Evolutionary conservation across 345 rosid species (phyloP).

Genomic region (Diplotaxis tenuifolia): DNA sequence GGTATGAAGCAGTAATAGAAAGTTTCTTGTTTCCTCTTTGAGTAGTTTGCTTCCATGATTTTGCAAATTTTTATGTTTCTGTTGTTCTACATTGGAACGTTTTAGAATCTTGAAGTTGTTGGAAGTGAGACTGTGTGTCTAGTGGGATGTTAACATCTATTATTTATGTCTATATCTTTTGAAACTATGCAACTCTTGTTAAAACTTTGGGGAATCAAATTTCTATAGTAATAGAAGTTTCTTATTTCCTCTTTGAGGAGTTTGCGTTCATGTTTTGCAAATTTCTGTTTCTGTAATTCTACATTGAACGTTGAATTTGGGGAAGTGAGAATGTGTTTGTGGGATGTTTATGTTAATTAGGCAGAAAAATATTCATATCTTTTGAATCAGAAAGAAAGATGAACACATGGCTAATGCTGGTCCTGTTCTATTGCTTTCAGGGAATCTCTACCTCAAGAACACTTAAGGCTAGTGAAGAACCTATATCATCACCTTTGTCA

Average conservation of each 20-base stretch:
- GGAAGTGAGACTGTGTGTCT: neutral
- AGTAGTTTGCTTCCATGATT: neutral
- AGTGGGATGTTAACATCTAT: neutral
- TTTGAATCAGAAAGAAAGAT: too few relatives aligned
- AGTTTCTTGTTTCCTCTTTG: neutral
- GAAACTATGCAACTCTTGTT: neutral
- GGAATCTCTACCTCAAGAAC: conserved; percentile 71
- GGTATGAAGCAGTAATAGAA: too few relatives aligned
- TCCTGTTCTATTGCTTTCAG: conserved; percentile 41
- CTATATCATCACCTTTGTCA: conserved; percentile 75
- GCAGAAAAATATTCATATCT: too few relatives aligned
- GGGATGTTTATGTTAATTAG: too few relatives aligned
- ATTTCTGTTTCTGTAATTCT: neutral
- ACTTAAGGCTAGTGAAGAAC: conserved; percentile 58
- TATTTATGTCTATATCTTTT: neutral
- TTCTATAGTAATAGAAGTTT: neutral
- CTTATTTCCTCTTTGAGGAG: neutral
- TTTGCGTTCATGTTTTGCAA: neutral
- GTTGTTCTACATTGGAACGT: too few relatives aligned
- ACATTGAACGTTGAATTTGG: neutral
- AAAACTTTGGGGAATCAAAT: too few relatives aligned
- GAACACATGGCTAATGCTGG: too few relatives aligned
- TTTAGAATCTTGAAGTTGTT: neutral
- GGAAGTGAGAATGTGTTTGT: too few relatives aligned
- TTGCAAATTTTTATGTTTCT: too few relatives aligned